Percentiles rank a stretch among this genome's conserved stretches.
Evolutionary conservation across 306 rosid species (phyloP).

Genomic region (Sphenostylis stenocarpa): DNA sequence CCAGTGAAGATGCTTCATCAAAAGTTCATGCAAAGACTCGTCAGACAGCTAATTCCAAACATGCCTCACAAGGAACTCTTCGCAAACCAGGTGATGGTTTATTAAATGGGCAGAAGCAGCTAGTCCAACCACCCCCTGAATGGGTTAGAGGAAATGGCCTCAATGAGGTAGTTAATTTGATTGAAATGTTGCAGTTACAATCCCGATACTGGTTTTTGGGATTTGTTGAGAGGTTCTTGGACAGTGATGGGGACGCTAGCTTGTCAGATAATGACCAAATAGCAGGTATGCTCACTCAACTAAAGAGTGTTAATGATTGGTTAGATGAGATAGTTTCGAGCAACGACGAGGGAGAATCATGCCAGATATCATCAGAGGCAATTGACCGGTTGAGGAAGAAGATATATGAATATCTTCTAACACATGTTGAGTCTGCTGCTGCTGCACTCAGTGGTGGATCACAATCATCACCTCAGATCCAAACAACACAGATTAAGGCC

Average conservation of each 20-base stretch:
- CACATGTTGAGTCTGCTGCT: constrained; percentile 94
- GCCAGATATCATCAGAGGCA: constrained; percentile 56
- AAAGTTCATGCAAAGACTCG: constrained; percentile 65
- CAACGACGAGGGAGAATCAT: constrained; percentile 52
- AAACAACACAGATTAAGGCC: constrained; percentile 49
- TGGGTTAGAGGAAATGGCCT: constrained; percentile 80
- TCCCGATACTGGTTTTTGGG: constrained; percentile 84
- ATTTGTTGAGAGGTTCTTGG: constrained; percentile 87
- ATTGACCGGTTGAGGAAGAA: constrained; percentile 78
- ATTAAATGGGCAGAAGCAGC: constrained; percentile 56
- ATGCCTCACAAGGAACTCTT: constrained; percentile 43
- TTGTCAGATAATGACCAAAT: constrained; percentile 88
- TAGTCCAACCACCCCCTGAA: constrained; percentile 54
- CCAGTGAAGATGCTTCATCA: constrained; percentile 50
- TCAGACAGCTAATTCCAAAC: constrained; percentile 47
- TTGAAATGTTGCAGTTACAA: constrained; percentile 60
- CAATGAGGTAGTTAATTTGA: constrained; percentile 64
- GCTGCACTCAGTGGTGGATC: constrained; percentile 83
- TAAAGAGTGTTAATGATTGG: constrained; percentile 95
- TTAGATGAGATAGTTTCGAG: constrained; percentile 62
- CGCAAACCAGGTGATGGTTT: constrained; percentile 57
- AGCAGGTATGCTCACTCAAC: constrained; percentile 89
- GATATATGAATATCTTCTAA: constrained; percentile 89
- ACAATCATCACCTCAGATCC: constrained; percentile 46
- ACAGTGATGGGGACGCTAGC: constrained; percentile 62